These are phyloP conservation scores for Myxozyma melibiosi DNA, from an alignment of 805 yeast genomes.

Conservation along the genomic window DNA sequence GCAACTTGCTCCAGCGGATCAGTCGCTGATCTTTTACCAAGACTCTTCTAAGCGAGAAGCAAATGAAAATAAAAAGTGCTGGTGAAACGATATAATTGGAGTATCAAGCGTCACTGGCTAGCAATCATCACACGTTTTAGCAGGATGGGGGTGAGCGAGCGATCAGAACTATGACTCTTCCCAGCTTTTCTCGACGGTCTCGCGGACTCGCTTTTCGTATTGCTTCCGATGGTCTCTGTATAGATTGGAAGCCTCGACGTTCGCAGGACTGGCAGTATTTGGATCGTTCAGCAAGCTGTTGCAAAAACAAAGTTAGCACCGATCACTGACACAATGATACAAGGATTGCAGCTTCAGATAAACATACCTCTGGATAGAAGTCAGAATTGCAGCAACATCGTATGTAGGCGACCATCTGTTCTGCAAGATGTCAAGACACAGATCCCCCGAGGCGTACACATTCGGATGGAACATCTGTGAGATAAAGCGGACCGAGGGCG, in stretches of 20 bases:
- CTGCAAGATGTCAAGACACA: slow-evolving; percentile 92
- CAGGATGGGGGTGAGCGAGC: too few species aligned
- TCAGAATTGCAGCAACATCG: slow-evolving; percentile 92
- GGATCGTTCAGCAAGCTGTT: slow-evolving; percentile 84
- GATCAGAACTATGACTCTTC: slow-evolving; percentile 42
- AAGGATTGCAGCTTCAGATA: background rate
- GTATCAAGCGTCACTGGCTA: too few species aligned
- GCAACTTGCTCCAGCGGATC: too few species aligned
- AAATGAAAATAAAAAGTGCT: too few species aligned
- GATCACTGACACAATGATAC: background rate
- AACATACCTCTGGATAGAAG: slow-evolving; percentile 74
- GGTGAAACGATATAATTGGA: too few species aligned
- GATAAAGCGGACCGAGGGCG: slow-evolving; percentile 87
- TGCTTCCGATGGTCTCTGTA: slow-evolving; percentile 94
- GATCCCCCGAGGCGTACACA: slow-evolving; percentile 92
- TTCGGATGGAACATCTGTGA: slow-evolving; percentile 98
- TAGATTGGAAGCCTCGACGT: slow-evolving; percentile 94
- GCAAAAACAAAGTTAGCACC: background rate
- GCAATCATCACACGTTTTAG: too few species aligned
- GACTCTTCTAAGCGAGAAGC: too few species aligned
- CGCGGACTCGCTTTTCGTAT: slow-evolving; percentile 86
- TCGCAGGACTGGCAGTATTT: slow-evolving; percentile 94
- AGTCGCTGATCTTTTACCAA: too few species aligned
- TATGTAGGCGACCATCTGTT: slow-evolving; percentile 99
- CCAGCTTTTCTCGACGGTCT: slow-evolving; percentile 95